Percentiles rank a stretch among this genome's conserved stretches.
Conservation (phyloP, 78 protist species). For the Creolimax fragrantissima region DNA sequence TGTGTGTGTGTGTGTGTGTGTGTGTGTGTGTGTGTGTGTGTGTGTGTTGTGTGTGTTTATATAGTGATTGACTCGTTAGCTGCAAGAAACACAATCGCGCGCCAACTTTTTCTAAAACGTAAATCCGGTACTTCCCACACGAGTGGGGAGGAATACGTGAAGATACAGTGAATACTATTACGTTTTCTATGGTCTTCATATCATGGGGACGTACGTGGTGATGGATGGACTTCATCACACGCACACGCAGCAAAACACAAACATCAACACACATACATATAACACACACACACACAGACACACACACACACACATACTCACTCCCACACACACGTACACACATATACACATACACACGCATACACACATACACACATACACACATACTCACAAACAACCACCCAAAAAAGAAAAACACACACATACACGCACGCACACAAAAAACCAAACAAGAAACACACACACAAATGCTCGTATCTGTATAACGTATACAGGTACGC, state of each 20-base stretch:
- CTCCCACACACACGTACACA: not conserved
- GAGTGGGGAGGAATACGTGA: not conserved
- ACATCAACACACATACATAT: not conserved
- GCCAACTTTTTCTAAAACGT: not conserved
- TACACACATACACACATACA: not conserved
- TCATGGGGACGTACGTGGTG: not conserved
- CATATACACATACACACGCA: not conserved
- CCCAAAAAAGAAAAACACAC: not conserved
- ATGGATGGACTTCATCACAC: not conserved
- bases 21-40: not conserved
- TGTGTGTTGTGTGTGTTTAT: not conserved
- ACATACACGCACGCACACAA: not conserved
- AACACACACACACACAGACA: not conserved
- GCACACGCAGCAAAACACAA: not conserved
- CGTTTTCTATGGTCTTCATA: not conserved
- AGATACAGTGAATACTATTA: not conserved
- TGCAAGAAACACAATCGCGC: not conserved
- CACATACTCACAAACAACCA: not conserved
- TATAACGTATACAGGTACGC: not conserved
- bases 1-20: not conserved
- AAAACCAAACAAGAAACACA: not conserved
- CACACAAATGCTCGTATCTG: not conserved
- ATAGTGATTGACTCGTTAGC: not conserved
- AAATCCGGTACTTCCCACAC: not conserved
- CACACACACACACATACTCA: not conserved